Evolutionary conservation across 352 stramenopile species (phyloP), one percentile per base, ranked within the genome.

Genomic region (Pythium vanterpoolii): DNA sequence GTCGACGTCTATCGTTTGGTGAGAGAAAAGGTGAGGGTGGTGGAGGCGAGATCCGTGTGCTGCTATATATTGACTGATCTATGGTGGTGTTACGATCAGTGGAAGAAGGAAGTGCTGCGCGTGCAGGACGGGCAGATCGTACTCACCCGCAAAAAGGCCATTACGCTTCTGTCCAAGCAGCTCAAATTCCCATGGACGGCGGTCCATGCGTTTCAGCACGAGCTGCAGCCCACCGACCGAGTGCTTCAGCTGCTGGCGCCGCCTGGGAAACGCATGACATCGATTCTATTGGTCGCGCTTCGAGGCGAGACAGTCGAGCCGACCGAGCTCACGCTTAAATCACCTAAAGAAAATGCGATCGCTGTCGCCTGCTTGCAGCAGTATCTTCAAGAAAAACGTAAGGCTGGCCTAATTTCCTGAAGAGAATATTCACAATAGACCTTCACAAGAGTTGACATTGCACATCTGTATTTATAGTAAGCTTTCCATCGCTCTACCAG

Each of bases 151-250:
- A 76, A 78, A 40, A 71, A 74, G 26, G 40, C 50, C 11, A 61
- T 69, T 44, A 52, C 67, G n/a, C 13, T 76, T 14, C 73, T 81
- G 26, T 57, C 50, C 23, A 72, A 69, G 48, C 69, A 73, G 18
- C 52, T 60, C 51, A 72, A 64, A 26, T 57, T 76, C 23, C 64
- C 47, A 21, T 77, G 63, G 69, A 43, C 58, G 16, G 44, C 47
- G 13, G 51, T 80, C 47, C 60, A 71, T 13, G 72, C 60, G 5
- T 69, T 80, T 30, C 72, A 77, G 44, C 69, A 77, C 44, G 72
- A 80, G 27, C 26, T 67, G 24, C 56, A 60, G 16, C 62, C 62
- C 4, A 65, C 62, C 10, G 50, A 60, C 40, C 53, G 57, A 8
- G 47, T 68, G 6, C 53, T 55, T 2, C 59, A 78, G 71, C 45